phyloP scores from a whole-genome alignment of 2,329 filamentous ascomycete species.

The Talaromyces sp. region DNA sequence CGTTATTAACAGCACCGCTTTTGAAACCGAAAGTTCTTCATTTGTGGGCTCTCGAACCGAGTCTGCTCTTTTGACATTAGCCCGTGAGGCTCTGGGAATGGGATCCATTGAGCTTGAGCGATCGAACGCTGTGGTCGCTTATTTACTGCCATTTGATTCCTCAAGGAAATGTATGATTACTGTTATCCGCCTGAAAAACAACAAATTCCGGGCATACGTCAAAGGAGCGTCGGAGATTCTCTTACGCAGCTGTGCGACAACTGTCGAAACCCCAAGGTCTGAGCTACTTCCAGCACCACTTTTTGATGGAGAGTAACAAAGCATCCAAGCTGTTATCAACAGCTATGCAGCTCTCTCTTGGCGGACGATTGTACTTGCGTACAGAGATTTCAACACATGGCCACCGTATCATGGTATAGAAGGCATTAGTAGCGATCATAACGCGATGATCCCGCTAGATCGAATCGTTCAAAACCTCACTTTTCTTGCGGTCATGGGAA shows the following conservation, averaged over 20 bases:
- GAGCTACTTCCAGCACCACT: constrained; percentile 14
- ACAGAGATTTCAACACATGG: constrained; percentile 67
- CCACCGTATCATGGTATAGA: constrained; percentile 37
- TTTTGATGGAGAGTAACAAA: constrained; percentile 12
- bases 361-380: constrained; percentile 71
- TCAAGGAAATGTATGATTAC: constrained; percentile 62
- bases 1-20: constrained; percentile 61
- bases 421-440: constrained; percentile 43
- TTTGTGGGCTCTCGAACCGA: constrained; percentile 79
- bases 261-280: constrained; percentile 22
- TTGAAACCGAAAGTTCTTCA: constrained; percentile 69
- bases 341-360: constrained; percentile 56
- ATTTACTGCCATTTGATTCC: constrained; percentile 63
- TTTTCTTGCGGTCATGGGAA: constrained; percentile 65
- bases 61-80: constrained; percentile 68
- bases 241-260: constrained; percentile 30
- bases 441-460: too few species aligned
- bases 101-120: constrained; percentile 56
- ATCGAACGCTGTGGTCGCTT: constrained; percentile 45
- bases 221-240: constrained; percentile 51
- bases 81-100: constrained; percentile 55
- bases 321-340: constrained; percentile 36
- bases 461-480: constrained; percentile 51
- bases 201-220: constrained; percentile 39
- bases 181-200: constrained; percentile 29